Evolutionary conservation across 345 rosid species (phyloP).

Genomic region (Salix suchowensis): DNA sequence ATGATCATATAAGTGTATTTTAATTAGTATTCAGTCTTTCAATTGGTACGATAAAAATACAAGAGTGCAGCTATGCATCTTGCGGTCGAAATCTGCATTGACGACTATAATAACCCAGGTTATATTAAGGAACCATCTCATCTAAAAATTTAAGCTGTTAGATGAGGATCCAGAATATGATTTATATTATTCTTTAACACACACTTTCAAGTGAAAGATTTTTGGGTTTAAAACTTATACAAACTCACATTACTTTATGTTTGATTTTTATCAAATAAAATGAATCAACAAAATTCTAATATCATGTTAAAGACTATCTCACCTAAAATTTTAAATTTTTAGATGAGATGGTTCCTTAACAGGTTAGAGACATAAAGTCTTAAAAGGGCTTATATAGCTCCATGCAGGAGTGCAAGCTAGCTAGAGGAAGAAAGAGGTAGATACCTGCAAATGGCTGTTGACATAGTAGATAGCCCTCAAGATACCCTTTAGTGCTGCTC

Average conservation of each 20-base stretch:
- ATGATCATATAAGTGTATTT: not conserved
- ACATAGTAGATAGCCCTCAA: slow-evolving; percentile 63
- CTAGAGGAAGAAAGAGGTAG: not conserved
- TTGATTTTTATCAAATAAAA: no score
- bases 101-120: not conserved
- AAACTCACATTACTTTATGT: no score
- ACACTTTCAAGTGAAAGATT: no score
- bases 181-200: no score
- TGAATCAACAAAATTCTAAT: no score
- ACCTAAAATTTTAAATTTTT: no score
- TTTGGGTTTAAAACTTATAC: no score
- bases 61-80: not conserved
- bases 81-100: not conserved
- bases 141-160: no score
- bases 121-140: no score
- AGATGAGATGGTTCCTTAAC: no score
- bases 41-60: not conserved
- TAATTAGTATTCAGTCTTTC: not conserved
- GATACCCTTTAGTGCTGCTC: slow-evolving; percentile 65
- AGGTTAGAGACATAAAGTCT: not conserved
- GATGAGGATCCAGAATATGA: no score
- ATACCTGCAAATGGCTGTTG: slow-evolving; percentile 75
- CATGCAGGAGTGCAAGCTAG: not conserved
- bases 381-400: not conserved
- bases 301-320: no score